Percentiles rank a stretch among this genome's conserved stretches.
These are phyloP conservation scores for Pyricularia grisea DNA, from an alignment of 2,329 filamentous ascomycete species.

Conservation along the genomic window DNA sequence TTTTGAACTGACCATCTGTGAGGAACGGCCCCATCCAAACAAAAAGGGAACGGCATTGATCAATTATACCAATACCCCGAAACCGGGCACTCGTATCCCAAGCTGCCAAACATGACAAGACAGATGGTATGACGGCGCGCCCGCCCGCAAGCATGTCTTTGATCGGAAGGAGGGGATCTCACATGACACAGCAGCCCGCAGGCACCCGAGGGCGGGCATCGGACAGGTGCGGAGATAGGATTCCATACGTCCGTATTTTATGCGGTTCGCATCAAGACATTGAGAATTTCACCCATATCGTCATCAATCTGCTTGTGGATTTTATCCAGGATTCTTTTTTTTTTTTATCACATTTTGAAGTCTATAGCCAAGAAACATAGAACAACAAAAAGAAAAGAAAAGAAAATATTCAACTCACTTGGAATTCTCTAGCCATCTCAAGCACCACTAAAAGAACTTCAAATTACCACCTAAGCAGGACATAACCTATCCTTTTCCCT, in stretches of 20 bases:
- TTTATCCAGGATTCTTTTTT: too few relatives aligned
- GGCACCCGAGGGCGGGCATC: background rate
- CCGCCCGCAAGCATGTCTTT: background rate
- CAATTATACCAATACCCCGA: background rate
- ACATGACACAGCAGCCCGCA: background rate
- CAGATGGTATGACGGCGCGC: background rate
- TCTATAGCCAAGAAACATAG: background rate
- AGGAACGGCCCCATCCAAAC: too few relatives aligned
- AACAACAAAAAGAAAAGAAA: too few relatives aligned
- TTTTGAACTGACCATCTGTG: too few relatives aligned
- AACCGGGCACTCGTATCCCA: background rate
- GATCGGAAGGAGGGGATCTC: background rate
- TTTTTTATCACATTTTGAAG: background rate
- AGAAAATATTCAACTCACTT: too few relatives aligned
- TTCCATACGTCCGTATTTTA: background rate
- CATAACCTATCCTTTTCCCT: too few relatives aligned
- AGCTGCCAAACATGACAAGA: background rate
- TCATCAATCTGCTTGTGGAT: too few relatives aligned
- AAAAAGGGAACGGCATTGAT: background rate
- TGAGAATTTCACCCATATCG: background rate
- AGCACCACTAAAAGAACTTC: too few relatives aligned
- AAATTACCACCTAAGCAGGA: too few relatives aligned
- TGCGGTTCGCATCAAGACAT: background rate
- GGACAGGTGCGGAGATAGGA: background rate
- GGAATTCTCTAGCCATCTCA: too few relatives aligned